These are phyloP conservation scores for Hemileia vastatrix DNA, from an alignment of 1,284 basidiomycete species.

Conservation along the genomic window DNA sequence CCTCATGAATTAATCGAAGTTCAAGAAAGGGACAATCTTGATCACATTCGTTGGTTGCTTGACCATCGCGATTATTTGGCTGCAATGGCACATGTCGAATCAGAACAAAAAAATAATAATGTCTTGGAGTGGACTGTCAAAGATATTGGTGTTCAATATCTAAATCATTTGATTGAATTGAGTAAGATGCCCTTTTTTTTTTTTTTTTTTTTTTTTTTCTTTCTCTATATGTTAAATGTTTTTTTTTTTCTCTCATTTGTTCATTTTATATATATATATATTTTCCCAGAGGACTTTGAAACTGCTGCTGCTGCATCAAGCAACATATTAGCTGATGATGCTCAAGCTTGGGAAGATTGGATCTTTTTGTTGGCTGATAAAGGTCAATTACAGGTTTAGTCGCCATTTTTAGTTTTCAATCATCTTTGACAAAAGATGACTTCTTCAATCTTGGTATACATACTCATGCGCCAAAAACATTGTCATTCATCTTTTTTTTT, in stretches of 20 bases:
- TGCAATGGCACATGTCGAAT: slow-evolving; percentile 72
- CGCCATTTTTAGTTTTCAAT: neutral
- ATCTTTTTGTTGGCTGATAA: slow-evolving; percentile 83
- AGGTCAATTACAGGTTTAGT: slow-evolving; percentile 65
- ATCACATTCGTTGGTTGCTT: slow-evolving; percentile 88
- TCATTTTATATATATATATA: too few relatives aligned
- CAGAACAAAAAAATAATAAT: too few relatives aligned
- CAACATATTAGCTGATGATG: slow-evolving; percentile 71
- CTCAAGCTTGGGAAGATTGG: slow-evolving; percentile 84
- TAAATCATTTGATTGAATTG: too few relatives aligned
- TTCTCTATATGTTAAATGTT: slow-evolving; percentile 8
- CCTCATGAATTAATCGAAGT: slow-evolving; percentile 80
- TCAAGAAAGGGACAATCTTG: slow-evolving; percentile 70
- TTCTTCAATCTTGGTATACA: neutral
- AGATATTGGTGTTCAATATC: slow-evolving; percentile 20
- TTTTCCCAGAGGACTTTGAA: slow-evolving; percentile 65
- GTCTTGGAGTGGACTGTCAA: too few relatives aligned
- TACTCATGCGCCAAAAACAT: neutral
- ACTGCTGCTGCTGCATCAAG: slow-evolving; percentile 79
- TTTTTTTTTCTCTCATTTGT: too few relatives aligned
- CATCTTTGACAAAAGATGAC: neutral
- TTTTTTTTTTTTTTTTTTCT: too few relatives aligned
- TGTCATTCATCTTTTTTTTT: slow-evolving; percentile 6
- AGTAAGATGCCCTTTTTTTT: too few relatives aligned
- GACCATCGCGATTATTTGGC: slow-evolving; percentile 77